Conservation (phyloP, 176 grass and related monocot genomes). For the Juncus inflexus region DNA sequence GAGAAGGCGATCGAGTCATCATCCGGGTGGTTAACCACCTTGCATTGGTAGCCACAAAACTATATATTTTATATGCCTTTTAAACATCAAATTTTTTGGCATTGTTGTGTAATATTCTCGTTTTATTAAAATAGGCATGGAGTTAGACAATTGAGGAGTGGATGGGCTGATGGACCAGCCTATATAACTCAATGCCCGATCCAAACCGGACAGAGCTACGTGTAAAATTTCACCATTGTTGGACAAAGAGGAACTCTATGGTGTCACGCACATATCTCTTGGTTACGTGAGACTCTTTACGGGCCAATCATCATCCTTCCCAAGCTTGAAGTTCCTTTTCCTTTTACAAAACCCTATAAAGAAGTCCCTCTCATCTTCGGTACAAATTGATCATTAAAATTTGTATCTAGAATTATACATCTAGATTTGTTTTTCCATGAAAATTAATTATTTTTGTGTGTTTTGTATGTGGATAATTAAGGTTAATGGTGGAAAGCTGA, state of each 20-base stretch:
- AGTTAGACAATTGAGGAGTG: constrained; percentile 60
- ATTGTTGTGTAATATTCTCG: neutral
- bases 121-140: constrained; percentile 44
- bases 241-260: constrained; percentile 84
- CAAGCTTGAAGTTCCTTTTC: constrained; percentile 50
- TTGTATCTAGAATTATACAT: too few species aligned
- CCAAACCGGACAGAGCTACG: constrained; percentile 62
- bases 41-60: constrained; percentile 45
- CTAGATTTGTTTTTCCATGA: too few species aligned
- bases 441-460: too few species aligned
- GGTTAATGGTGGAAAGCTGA: constrained; percentile 86
- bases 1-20: constrained; percentile 62
- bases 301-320: constrained; percentile 74
- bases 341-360: constrained; percentile 55
- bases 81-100: too few species aligned
- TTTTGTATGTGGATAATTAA: neutral
- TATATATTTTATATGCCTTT: neutral
- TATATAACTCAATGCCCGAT: constrained; percentile 85
- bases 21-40: constrained; percentile 73
- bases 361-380: constrained; percentile 62
- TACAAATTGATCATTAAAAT: constrained; percentile 7
- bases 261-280: constrained; percentile 85
- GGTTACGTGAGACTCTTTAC: constrained; percentile 65
- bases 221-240: constrained; percentile 74
- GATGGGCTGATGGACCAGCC: constrained; percentile 79